Evolutionary conservation across 106 monocot species (phyloP).

Genomic region (Posidonia australis): DNA sequence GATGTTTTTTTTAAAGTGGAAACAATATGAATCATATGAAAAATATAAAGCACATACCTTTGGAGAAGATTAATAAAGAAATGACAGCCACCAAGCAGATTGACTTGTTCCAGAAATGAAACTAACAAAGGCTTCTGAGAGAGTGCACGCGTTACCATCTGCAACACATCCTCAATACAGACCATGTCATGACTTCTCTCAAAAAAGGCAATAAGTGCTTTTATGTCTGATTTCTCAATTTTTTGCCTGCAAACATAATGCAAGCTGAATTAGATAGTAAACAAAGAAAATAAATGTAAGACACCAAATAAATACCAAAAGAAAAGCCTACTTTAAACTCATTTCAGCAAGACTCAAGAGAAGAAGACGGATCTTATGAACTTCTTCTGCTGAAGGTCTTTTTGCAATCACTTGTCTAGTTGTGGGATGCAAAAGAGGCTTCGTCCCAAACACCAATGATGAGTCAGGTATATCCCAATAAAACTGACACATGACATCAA

Average conservation of each 20-base stretch:
- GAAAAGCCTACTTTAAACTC: slow-evolving; percentile 52
- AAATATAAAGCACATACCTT: slow-evolving; percentile 34
- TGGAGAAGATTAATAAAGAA: slow-evolving; percentile 81
- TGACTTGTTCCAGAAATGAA: slow-evolving; percentile 83
- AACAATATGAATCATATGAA: background rate
- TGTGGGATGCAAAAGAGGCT: slow-evolving; percentile 48
- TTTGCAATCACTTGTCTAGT: slow-evolving; percentile 55
- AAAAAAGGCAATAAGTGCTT: slow-evolving; percentile 65
- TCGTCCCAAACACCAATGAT: slow-evolving; percentile 32
- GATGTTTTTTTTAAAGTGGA: too few relatives aligned
- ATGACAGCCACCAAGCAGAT: slow-evolving; percentile 74
- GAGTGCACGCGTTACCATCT: slow-evolving; percentile 81
- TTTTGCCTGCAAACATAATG: slow-evolving; percentile 46
- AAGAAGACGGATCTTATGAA: slow-evolving; percentile 87
- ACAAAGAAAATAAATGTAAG: background rate
- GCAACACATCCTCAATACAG: slow-evolving; percentile 92
- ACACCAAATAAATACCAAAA: background rate
- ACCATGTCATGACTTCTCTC: slow-evolving; percentile 83
- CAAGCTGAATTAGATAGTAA: background rate
- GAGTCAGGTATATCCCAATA: slow-evolving; percentile 74
- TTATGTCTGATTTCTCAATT: slow-evolving; percentile 59
- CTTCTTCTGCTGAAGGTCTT: slow-evolving; percentile 59
- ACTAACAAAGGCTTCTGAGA: slow-evolving; percentile 53
- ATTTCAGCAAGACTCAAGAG: slow-evolving; percentile 88
- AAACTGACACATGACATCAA: slow-evolving; percentile 76